Evolutionary conservation across 1,284 basidiomycete species (phyloP).

Genomic region (Bondarzewia mesenterica): DNA sequence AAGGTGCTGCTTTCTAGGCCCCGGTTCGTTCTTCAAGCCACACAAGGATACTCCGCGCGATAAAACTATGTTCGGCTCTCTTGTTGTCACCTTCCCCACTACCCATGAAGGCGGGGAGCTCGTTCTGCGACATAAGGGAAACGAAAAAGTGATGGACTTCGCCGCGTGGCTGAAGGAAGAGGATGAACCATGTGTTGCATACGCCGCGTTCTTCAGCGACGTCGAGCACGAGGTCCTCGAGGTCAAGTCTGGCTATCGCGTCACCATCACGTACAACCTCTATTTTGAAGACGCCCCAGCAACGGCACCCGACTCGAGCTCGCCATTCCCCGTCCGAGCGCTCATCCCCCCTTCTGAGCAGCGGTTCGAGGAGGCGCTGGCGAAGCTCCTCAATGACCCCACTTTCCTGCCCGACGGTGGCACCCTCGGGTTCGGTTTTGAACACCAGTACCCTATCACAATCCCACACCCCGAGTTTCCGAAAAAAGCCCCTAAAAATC

Average conservation of each 20-base stretch:
- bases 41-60: slow-evolving; percentile 31
- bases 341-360: slow-evolving; percentile 1
- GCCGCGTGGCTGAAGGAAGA: slow-evolving; percentile 12
- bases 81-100: slow-evolving; percentile 34
- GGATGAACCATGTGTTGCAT: slow-evolving; percentile 18
- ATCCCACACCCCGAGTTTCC: no score
- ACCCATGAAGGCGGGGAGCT: slow-evolving; percentile 32
- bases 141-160: slow-evolving; percentile 28
- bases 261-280: slow-evolving; percentile 34
- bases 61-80: slow-evolving; percentile 36
- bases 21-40: no score
- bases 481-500: not conserved
- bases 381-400: slow-evolving; percentile 16
- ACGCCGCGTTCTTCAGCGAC: slow-evolving; percentile 33
- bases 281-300: slow-evolving; percentile 16
- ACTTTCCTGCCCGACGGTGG: slow-evolving; percentile 23
- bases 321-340: not conserved
- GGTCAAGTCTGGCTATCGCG: slow-evolving; percentile 29
- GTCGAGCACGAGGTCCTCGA: slow-evolving; percentile 34
- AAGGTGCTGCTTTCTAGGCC: slow-evolving; percentile 33
- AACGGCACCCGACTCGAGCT: not conserved
- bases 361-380: slow-evolving; percentile 12
- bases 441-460: slow-evolving; percentile 21
- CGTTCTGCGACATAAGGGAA: slow-evolving; percentile 22
- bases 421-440: slow-evolving; percentile 25